Evolutionary conservation across 2,329 filamentous ascomycete genomes (phyloP), one percentile per base, ranked within the genome.

Genomic region (Penicillium sp.): DNA sequence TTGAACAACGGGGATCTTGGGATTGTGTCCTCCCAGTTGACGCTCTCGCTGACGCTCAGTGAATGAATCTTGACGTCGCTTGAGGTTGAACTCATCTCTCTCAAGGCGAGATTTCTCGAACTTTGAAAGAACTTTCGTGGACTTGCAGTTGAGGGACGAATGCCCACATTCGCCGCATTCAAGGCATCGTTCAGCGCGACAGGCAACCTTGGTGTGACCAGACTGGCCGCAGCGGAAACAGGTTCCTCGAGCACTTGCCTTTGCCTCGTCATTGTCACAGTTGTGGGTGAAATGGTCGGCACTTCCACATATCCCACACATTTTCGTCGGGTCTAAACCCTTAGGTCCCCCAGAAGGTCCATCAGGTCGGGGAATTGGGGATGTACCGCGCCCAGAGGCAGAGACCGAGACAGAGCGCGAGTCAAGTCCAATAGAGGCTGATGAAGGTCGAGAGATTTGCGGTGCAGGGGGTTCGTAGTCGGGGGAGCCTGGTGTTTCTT

Each of bases 161-260:
- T 80, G 78, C 4, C 77, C 78, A 44, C 76, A 65, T 49, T 69
- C 64, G 21, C 78, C 77, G 58, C 78, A 80, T 50, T 72, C 66
- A 21, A 70, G 37, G 52, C 78, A 80, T 40, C 77, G 72, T 46
- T 72, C 67, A 25, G 67, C 70, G n/a, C 60, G 67, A 58, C 78
- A 80, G 50, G 64, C 53, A 10, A 55, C 52, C 37, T 69, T 72
- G 6, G 59, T 69, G 58, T 80, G 78, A 8, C 73, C 73, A 25
- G 66, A 49, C 25, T 63, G 56, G 18, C 72, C 69, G 53, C 78
- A 80, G 54, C 78, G 71, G 56, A 65, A 68, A 57, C 78, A 80
- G 46, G 60, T 71, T 23, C 75, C 75, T 40, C 68, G 66, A 32
- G 67, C 65, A 13, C 66, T 66, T 34, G 68, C 68, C 55, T 72